phyloP scores from a whole-genome alignment of 148 eudicot species.

The Pouteria glomerata region DNA sequence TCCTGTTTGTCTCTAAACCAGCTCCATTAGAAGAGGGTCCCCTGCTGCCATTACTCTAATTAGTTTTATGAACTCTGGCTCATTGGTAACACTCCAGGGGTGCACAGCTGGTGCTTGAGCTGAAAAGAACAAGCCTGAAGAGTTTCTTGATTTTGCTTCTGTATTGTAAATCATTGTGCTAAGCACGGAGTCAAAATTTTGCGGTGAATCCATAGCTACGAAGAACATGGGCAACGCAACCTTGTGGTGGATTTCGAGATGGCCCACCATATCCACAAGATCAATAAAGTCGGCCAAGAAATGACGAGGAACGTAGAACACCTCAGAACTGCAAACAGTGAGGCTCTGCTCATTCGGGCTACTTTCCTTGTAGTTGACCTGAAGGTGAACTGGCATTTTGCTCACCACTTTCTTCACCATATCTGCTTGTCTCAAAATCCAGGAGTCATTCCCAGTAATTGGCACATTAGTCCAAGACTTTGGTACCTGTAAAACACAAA shows the following conservation, averaged over 20 bases:
- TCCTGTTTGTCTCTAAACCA: too few species aligned
- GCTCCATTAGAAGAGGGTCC: too few species aligned
- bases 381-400: constrained; percentile 89
- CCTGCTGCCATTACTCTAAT: too few species aligned
- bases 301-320: constrained; percentile 76
- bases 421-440: constrained; percentile 75
- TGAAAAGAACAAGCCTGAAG: constrained; percentile 57
- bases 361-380: constrained; percentile 77
- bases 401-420: constrained; percentile 78
- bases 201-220: constrained; percentile 18
- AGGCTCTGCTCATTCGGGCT: constrained; percentile 29
- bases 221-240: constrained; percentile 94
- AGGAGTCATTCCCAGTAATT: constrained; percentile 38
- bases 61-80: constrained; percentile 88
- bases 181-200: constrained; percentile 67
- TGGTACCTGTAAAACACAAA: constrained; percentile 50
- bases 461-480: constrained; percentile 60
- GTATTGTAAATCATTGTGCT: constrained; percentile 56
- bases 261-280: constrained; percentile 62
- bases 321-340: constrained; percentile 70
- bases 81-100: constrained; percentile 85
- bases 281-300: constrained; percentile 61
- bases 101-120: constrained; percentile 80
- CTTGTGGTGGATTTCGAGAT: constrained; percentile 81
- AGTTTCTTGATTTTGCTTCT: constrained; percentile 49